These are phyloP conservation scores for Metarhizium robertsii DNA, from an alignment of 2,329 filamentous ascomycete genomes.

Conservation along the genomic window DNA sequence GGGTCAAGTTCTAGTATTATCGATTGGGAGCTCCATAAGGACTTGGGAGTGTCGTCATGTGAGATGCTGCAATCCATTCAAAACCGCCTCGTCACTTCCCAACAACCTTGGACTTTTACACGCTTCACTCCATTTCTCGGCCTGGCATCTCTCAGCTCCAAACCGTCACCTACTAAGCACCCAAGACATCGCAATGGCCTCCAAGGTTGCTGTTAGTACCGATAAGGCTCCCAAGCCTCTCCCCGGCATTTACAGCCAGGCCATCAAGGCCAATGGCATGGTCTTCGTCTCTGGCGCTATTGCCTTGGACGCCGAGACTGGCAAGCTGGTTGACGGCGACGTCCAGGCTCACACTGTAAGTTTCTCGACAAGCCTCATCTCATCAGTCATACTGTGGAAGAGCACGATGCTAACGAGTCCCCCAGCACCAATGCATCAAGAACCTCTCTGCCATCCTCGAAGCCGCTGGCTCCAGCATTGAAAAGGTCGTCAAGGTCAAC, in stretches of 20 bases:
- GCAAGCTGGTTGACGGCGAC: conserved; percentile 52
- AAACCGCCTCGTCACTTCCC: neutral
- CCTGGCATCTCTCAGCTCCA: too few species aligned
- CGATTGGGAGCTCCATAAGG: too few species aligned
- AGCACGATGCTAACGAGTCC: neutral
- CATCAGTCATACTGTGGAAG: neutral
- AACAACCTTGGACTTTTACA: too few species aligned
- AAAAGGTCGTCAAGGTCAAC: conserved; percentile 62
- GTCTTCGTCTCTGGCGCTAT: conserved; percentile 67
- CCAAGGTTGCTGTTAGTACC: conserved; percentile 27
- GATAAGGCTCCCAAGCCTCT: conserved; percentile 31
- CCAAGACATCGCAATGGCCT: conserved; percentile 16
- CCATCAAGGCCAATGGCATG: conserved; percentile 57
- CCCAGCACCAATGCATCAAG: conserved; percentile 53
- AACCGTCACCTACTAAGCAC: neutral
- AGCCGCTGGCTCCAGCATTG: conserved; percentile 55
- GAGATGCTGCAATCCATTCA: neutral
- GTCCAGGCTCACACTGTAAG: conserved; percentile 55
- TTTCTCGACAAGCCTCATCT: neutral
- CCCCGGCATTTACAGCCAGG: conserved; percentile 35
- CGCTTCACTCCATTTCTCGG: neutral
- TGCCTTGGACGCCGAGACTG: conserved; percentile 49
- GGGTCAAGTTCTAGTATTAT: too few species aligned
- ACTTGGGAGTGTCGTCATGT: neutral
- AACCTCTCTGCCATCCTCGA: conserved; percentile 62